These are phyloP conservation scores for Triticum aestivum DNA, from an alignment of 176 grass and related monocot species.

Conservation along the genomic window DNA sequence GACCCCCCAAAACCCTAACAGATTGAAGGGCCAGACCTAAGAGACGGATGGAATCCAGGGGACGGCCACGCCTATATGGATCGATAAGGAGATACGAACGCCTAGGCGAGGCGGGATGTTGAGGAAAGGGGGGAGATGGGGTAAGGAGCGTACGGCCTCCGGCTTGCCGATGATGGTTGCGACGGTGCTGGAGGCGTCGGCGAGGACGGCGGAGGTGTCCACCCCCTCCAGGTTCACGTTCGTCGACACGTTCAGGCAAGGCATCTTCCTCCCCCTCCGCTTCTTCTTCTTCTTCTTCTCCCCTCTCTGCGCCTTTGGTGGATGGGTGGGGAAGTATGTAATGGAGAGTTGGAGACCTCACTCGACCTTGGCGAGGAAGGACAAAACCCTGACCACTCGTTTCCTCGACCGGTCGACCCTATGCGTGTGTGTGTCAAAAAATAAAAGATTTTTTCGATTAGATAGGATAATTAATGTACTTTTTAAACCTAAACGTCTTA, in stretches of 20 bases:
- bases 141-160: conserved; percentile 43
- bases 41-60: neutral
- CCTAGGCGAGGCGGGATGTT: neutral
- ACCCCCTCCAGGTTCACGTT: conserved; percentile 79
- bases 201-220: conserved; percentile 77
- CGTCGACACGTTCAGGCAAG: conserved; percentile 83
- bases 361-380: neutral
- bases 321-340: neutral
- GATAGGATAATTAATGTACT: no score
- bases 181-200: conserved; percentile 59
- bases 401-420: neutral
- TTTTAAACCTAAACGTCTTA: no score
- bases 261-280: conserved; percentile 46
- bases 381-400: conserved; percentile 5
- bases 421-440: no score
- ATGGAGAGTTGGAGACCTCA: neutral
- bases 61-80: neutral
- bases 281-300: neutral
- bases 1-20: neutral
- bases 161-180: conserved; percentile 83
- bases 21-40: neutral
- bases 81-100: neutral
- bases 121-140: no score
- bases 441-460: no score
- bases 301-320: neutral